Evolutionary conservation across 768 basidiomycete genomes (phyloP).

Genomic region (Termitomyces sp.): DNA sequence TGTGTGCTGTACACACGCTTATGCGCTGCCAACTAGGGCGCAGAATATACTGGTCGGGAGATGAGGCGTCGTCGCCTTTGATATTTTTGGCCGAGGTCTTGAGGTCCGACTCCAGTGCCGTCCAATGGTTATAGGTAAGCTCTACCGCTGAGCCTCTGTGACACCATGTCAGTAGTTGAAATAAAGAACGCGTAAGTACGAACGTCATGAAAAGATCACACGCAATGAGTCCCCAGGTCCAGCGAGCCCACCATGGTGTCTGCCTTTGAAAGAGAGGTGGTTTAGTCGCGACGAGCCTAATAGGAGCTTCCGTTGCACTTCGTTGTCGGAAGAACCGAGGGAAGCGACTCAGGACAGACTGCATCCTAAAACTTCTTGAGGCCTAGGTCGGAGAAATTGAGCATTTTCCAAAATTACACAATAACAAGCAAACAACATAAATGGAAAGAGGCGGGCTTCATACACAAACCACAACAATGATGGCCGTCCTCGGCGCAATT

Average conservation of each 20-base stretch:
- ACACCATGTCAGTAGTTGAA: background rate
- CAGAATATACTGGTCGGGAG: constrained; percentile 17
- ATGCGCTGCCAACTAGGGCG: constrained; percentile 32
- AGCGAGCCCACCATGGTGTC: constrained; percentile 28
- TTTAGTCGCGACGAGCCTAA: constrained; percentile 5
- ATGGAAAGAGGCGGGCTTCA: too few relatives aligned
- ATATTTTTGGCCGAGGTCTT: constrained; percentile 17
- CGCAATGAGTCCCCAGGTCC: constrained; percentile 24
- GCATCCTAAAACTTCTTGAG: constrained; percentile 2
- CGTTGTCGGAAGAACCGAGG: constrained; percentile 10
- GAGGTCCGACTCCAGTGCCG: constrained; percentile 19
- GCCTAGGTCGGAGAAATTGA: background rate
- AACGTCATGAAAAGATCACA: constrained; percentile 30
- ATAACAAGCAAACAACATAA: constrained; percentile 5
- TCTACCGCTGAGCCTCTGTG: constrained; percentile 27
- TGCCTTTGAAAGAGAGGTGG: constrained; percentile 24
- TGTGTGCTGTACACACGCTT: constrained; percentile 25
- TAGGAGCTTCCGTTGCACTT: constrained; percentile 1
- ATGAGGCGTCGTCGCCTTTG: constrained; percentile 7
- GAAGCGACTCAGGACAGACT: constrained; percentile 9
- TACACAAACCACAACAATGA: too few relatives aligned
- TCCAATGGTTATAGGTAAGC: constrained; percentile 32
- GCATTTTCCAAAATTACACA: constrained; percentile 1
- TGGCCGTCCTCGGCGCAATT: too few relatives aligned
- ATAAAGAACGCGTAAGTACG: constrained; percentile 7